A percentile compares a stretch with the other conserved stretches of the same genome.
Evolutionary conservation across 1,139 yeast species (phyloP).

Genomic region (Zygosaccharomyces pseudobailii): DNA sequence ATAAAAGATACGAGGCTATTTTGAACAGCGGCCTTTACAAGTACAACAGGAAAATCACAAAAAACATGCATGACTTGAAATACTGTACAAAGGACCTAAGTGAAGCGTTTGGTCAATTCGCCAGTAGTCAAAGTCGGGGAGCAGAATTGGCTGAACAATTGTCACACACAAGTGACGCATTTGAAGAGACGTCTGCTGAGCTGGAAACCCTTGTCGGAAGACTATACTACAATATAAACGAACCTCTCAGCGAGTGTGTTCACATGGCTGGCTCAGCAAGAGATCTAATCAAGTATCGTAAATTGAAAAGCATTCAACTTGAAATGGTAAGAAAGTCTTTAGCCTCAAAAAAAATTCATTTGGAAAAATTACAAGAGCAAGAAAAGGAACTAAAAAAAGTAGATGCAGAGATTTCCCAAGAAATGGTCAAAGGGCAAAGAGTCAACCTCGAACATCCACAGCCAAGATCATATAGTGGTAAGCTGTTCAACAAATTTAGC

Average conservation of each 20-base stretch:
- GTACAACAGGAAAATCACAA: slow-evolving; percentile 60
- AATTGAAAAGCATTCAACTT: slow-evolving; percentile 63
- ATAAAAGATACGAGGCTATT: slow-evolving; percentile 53
- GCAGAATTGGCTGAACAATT: slow-evolving; percentile 40
- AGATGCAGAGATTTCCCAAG: slow-evolving; percentile 33
- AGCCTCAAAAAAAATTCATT: slow-evolving; percentile 26
- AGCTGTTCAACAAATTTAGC: slow-evolving; percentile 23
- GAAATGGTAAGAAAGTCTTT: slow-evolving; percentile 41
- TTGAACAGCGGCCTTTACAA: slow-evolving; percentile 57
- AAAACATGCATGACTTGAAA: slow-evolving; percentile 58
- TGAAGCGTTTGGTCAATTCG: slow-evolving; percentile 42
- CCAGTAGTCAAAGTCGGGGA: slow-evolving; percentile 58
- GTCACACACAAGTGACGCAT: slow-evolving; percentile 75
- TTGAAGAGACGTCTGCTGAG: slow-evolving; percentile 66
- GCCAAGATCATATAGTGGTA: slow-evolving; percentile 25
- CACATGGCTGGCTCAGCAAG: slow-evolving; percentile 68
- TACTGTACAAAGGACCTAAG: slow-evolving; percentile 35
- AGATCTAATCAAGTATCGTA: slow-evolving; percentile 63
- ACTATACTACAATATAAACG: slow-evolving; percentile 69
- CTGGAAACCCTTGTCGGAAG: slow-evolving; percentile 65
- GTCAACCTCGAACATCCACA: slow-evolving; percentile 30
- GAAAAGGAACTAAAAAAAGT: slow-evolving; percentile 32
- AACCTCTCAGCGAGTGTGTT: slow-evolving; percentile 79
- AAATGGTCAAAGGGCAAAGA: slow-evolving; percentile 28
- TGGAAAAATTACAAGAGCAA: slow-evolving; percentile 33